These are phyloP conservation scores for Corylus avellana DNA, from an alignment of 306 rosid genomes.

Conservation along the genomic window DNA sequence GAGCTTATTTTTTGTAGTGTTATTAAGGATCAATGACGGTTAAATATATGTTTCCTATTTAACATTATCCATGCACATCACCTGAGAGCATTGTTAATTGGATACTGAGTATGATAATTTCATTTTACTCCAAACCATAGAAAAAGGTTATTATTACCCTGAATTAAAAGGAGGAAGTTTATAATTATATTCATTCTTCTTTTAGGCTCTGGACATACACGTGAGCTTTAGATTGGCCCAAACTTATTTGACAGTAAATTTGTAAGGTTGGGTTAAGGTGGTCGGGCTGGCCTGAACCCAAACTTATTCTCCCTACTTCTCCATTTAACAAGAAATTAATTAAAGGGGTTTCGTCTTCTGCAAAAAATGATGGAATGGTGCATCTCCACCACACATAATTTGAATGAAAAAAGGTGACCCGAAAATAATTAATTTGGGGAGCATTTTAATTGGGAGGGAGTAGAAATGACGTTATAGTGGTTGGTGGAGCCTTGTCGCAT, in stretches of 20 bases:
- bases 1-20: too few species aligned
- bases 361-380: too few species aligned
- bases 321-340: too few species aligned
- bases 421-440: not conserved
- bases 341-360: not conserved
- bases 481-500: conserved; percentile 28
- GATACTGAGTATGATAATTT: too few species aligned
- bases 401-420: not conserved
- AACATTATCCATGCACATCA: too few species aligned
- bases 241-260: not conserved
- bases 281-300: conserved; percentile 39
- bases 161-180: too few species aligned
- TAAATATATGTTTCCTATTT: too few species aligned
- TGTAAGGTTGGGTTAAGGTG: conserved; percentile 7
- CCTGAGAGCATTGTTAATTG: too few species aligned
- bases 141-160: too few species aligned
- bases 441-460: not conserved
- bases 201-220: conserved; percentile 9
- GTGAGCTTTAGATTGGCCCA: conserved; percentile 27
- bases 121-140: too few species aligned
- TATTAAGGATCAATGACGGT: too few species aligned
- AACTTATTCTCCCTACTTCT: not conserved
- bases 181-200: not conserved
- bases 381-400: not conserved
- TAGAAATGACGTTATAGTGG: conserved; percentile 8